Evolutionary conservation across 1,139 yeast genomes (phyloP).

Genomic region (Kodamaea derodonti): DNA sequence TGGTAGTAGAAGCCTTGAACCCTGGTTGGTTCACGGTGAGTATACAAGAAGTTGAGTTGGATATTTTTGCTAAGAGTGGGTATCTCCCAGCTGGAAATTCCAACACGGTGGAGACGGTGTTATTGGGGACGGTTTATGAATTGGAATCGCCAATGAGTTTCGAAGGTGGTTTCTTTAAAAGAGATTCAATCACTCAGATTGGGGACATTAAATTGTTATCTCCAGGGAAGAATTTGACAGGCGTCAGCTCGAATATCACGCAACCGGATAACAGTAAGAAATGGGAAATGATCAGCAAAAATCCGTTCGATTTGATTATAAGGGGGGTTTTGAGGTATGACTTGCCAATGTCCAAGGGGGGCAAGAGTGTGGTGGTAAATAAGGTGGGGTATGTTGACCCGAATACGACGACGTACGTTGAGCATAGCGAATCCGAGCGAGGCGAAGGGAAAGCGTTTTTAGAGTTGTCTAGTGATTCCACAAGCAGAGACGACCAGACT

Average conservation of each 20-base stretch:
- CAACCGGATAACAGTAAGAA: constrained; percentile 44
- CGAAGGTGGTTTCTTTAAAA: constrained; percentile 72
- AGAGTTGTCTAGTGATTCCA: too few relatives aligned
- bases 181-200: constrained; percentile 52
- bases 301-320: constrained; percentile 83
- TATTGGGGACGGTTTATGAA: constrained; percentile 64
- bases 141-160: constrained; percentile 75
- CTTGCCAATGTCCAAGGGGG: constrained; percentile 58
- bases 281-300: constrained; percentile 74
- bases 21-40: constrained; percentile 79
- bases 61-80: constrained; percentile 81
- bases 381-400: constrained; percentile 59
- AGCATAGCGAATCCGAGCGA: too few relatives aligned
- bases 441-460: too few relatives aligned
- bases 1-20: constrained; percentile 74
- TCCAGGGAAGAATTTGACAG: constrained; percentile 69
- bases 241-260: constrained; percentile 13
- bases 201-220: constrained; percentile 70
- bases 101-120: constrained; percentile 54
- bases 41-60: constrained; percentile 68
- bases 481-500: too few relatives aligned
- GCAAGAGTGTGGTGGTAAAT: constrained; percentile 59
- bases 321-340: constrained; percentile 80
- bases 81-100: constrained; percentile 26
- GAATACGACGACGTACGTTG: too few relatives aligned